These are phyloP conservation scores for Elsinoe ampelina DNA, from an alignment of 2,329 filamentous ascomycete genomes.

Conservation along the genomic window DNA sequence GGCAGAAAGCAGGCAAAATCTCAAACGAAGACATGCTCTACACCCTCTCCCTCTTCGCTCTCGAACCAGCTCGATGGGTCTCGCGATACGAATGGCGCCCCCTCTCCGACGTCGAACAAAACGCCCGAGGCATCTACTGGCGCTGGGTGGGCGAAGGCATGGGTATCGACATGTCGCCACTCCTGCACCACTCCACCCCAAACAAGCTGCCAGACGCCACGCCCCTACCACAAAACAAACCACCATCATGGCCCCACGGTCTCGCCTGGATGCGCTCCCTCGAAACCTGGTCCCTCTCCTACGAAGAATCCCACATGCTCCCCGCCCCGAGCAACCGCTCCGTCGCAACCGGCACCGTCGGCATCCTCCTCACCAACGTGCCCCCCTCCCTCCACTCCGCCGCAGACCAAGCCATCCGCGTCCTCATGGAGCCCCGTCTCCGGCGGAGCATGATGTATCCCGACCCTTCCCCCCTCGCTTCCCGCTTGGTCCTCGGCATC, in stretches of 20 bases:
- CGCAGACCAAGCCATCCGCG: conserved; percentile 44
- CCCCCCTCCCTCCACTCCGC: conserved; percentile 37
- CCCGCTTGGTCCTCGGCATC: conserved; percentile 35
- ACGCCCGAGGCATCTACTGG: conserved; percentile 58
- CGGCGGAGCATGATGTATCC: conserved; percentile 54
- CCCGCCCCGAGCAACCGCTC: conserved; percentile 29
- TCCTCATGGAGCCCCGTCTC: conserved; percentile 56
- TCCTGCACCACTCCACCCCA: conserved; percentile 14
- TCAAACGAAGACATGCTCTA: conserved; percentile 55
- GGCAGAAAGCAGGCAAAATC: conserved; percentile 51
- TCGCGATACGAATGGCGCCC: conserved; percentile 59
- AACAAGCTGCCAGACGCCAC: too few relatives aligned
- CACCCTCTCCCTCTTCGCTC: conserved; percentile 56
- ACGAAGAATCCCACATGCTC: conserved; percentile 52
- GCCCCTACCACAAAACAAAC: too few relatives aligned
- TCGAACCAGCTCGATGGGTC: conserved; percentile 57
- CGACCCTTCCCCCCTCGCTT: conserved; percentile 28
- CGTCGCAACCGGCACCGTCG: conserved; percentile 48
- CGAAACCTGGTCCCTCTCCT: conserved; percentile 43
- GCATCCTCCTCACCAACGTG: conserved; percentile 48
- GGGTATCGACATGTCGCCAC: conserved; percentile 44
- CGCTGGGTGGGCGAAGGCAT: conserved; percentile 62
- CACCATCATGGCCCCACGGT: conserved; percentile 36
- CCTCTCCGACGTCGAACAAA: conserved; percentile 57
- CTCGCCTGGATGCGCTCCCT: conserved; percentile 46